Evolutionary conservation across 805 yeast species (phyloP).

Genomic region (Saccharomycopsis schoenii): DNA sequence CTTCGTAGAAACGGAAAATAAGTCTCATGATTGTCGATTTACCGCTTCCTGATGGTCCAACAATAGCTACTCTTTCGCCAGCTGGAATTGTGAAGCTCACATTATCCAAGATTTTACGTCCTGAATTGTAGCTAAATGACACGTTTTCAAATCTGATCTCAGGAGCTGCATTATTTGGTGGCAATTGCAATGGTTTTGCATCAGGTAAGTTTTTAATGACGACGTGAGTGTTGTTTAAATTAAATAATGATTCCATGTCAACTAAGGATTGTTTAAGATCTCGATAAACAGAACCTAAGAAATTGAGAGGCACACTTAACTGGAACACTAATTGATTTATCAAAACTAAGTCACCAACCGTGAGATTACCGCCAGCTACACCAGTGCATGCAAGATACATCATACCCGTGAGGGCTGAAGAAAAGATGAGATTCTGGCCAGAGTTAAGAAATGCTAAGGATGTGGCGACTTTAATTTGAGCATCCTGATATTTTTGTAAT

Average conservation of each 20-base stretch:
- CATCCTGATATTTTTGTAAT: conserved; percentile 57
- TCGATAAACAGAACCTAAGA: conserved; percentile 90
- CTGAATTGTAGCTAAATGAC: conserved; percentile 84
- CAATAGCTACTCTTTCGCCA: conserved; percentile 86
- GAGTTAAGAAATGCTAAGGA: conserved; percentile 70
- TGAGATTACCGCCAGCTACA: conserved; percentile 68
- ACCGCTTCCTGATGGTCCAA: conserved; percentile 95
- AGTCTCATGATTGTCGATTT: conserved; percentile 81
- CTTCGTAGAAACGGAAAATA: conserved; percentile 85
- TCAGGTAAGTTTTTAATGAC: conserved; percentile 49
- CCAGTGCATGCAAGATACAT: conserved; percentile 98
- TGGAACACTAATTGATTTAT: conserved; percentile 96
- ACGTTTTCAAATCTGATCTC: conserved; percentile 86
- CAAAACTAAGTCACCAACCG: conserved; percentile 91
- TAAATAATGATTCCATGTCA: conserved; percentile 93
- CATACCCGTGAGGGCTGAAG: conserved; percentile 88
- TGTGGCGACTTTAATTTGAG: conserved; percentile 70
- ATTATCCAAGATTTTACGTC: conserved; percentile 72
- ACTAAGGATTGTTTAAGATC: conserved; percentile 86
- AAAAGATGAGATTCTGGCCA: conserved; percentile 73
- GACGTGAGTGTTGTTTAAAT: conserved; percentile 67
- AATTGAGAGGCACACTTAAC: conserved; percentile 87
- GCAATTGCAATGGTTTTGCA: conserved; percentile 46
- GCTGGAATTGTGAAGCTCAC: conserved; percentile 82
- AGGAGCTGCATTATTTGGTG: conserved; percentile 37